Base-by-base conservation (phyloP, 108 stramenopile genomes). In the Skeletonema costatum region DNA sequence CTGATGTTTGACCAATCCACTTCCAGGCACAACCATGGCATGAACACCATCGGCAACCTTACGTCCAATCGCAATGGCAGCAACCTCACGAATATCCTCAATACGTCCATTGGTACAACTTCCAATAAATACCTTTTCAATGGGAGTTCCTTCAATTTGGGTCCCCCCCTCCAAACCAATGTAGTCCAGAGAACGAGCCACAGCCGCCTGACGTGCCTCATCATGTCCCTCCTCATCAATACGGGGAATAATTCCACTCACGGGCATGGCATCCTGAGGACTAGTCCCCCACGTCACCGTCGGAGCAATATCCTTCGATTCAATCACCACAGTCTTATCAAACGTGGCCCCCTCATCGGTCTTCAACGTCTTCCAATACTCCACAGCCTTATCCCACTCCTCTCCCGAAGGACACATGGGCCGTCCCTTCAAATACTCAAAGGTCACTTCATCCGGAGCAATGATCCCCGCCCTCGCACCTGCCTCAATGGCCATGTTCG, bases 401-500 rank as follows among this genome's bases (percentile, higher is more conserved):
- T 91, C 87, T n/a, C 89, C 94, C 17, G 83, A 72, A 9, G 97
- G 97, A 73, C 87, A 86, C 97, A 98, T 96, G 75, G 97, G 97
- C 76, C 96, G 87, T 50, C 93, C 93, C 84, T 93, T 93, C 53
- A 98, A 73, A 74, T 98, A 98, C 14, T 93, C 89, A 75, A 90
- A 97, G 48, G 97, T 98, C 21, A 86, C 73, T 41, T 94, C 90
- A 74, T 98, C 97, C 2, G 97, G 96, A 2, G 95, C 96, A 81
- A 98, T 96, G 53, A 98, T 72, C 31, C 97, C 97, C 10, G 97
- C 97, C 64, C 97, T 85, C 5, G 97, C 96, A 32, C 97, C 97
- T 21, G 96, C 95, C 73, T 98, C 97, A 73, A 98, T 98, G 68
- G 95, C 95, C 97, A 98, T 98, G 86, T 98, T 98, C 64, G 90